A percentile compares a stretch with the other conserved stretches of the same genome.
Evolutionary conservation across 768 basidiomycete species (phyloP).

Genomic region (Pisolithus marmoratus): DNA sequence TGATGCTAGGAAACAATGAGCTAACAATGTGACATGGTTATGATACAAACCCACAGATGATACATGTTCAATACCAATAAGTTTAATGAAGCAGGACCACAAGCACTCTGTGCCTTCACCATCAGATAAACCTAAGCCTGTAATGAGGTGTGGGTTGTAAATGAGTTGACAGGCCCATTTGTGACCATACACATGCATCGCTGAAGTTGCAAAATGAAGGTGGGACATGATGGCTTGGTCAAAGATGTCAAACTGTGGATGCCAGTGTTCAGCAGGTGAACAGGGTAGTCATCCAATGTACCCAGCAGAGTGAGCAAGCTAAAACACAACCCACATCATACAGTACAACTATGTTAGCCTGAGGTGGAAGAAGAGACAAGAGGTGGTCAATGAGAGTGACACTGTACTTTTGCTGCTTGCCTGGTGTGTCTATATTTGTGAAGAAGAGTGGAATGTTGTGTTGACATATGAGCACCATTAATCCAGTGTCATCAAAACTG

Average conservation of each 20-base stretch:
- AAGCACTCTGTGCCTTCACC: constrained; percentile 11
- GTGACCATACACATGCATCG: constrained; percentile 37
- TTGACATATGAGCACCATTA: too few species aligned
- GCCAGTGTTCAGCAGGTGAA: too few species aligned
- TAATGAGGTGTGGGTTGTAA: background rate
- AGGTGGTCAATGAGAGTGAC: too few species aligned
- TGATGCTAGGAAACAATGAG: constrained; percentile 10
- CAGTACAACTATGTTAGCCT: too few species aligned
- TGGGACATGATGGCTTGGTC: constrained; percentile 10
- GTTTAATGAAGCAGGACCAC: constrained; percentile 30
- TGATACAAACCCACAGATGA: constrained; percentile 25
- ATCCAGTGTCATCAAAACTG: too few species aligned
- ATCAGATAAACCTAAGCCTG: constrained; percentile 5
- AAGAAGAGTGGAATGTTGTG: too few species aligned
- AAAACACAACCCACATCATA: too few species aligned
- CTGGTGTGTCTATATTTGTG: too few species aligned
- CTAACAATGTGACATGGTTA: background rate
- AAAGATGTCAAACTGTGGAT: background rate
- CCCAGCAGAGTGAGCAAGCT: too few species aligned
- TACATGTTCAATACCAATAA: constrained; percentile 29
- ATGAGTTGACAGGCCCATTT: constrained; percentile 25
- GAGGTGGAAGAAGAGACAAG: too few species aligned
- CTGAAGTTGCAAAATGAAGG: constrained; percentile 28
- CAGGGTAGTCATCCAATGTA: too few species aligned
- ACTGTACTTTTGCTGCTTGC: too few species aligned